phyloP scores from a whole-genome alignment of 345 rosid genomes.

The Eucalyptus cloeziana region DNA sequence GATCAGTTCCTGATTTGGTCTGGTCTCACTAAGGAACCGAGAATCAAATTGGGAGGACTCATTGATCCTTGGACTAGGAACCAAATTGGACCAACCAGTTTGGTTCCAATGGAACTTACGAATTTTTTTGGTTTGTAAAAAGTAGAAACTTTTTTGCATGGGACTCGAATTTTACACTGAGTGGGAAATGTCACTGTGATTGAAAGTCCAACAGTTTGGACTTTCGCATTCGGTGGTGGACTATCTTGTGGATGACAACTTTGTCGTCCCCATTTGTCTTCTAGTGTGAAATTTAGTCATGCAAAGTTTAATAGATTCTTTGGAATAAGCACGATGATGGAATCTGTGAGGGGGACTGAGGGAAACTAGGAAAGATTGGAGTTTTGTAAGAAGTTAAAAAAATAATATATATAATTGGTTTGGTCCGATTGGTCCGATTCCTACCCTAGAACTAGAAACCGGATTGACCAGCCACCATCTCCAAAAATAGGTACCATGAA shows the following conservation, averaged over 20 bases:
- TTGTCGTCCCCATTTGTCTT: neutral
- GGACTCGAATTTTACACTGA: too few relatives aligned
- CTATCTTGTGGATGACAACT: neutral
- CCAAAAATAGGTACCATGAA: too few relatives aligned
- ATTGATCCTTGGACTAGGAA: too few relatives aligned
- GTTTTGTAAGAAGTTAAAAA: too few relatives aligned
- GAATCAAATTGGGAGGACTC: too few relatives aligned
- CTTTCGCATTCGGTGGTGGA: fast-evolving
- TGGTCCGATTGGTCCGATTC: fast-evolving
- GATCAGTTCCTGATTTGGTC: fast-evolving
- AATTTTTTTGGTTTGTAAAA: too few relatives aligned
- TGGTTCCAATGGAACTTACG: too few relatives aligned
- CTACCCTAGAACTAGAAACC: too few relatives aligned
- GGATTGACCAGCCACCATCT: fast-evolving
- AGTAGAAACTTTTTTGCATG: too few relatives aligned
- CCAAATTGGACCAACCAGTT: fast-evolving
- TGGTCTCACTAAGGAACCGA: fast-evolving
- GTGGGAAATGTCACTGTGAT: neutral
- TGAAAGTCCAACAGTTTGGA: neutral
- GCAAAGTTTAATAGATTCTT: neutral
- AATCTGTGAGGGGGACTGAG: neutral
- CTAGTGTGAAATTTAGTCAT: neutral
- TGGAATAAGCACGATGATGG: neutral
- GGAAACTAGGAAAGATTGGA: too few relatives aligned
- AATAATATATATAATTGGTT: too few relatives aligned